A percentile compares a stretch with the other conserved stretches of the same genome.
phyloP scores from a whole-genome alignment of 2,329 filamentous ascomycete species.

The Sporothrix schenckii region DNA sequence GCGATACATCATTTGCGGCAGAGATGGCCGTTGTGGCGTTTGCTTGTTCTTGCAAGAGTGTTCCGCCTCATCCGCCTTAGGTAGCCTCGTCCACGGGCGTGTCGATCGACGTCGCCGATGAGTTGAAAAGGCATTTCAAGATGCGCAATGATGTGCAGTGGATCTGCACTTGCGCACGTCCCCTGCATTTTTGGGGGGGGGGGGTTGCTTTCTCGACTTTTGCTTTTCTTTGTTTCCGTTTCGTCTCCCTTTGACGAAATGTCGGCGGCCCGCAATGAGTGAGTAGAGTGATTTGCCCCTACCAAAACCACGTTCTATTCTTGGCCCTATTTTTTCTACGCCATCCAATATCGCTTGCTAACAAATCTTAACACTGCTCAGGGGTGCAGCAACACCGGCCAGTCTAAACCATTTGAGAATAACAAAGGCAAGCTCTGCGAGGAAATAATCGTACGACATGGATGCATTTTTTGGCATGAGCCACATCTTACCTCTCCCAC shows the following conservation, averaged over 20 bases:
- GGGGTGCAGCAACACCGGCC: background rate
- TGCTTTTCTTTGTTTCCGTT: background rate
- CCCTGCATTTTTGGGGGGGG: no score
- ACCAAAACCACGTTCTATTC: conserved; percentile 5
- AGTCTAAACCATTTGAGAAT: background rate
- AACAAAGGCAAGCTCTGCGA: conserved; percentile 6
- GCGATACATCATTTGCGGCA: background rate
- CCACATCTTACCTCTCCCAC: conserved; percentile 9
- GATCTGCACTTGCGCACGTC: background rate
- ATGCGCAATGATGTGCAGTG: background rate
- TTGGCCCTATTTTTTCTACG: conserved; percentile 15
- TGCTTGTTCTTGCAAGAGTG: background rate
- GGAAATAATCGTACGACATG: conserved; percentile 2
- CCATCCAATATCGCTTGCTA: background rate
- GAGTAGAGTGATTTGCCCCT: background rate
- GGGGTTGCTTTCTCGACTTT: background rate
- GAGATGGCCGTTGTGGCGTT: conserved; percentile 3
- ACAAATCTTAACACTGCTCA: conserved; percentile 9
- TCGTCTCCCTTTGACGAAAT: conserved; percentile 12
- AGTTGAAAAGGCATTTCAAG: background rate
- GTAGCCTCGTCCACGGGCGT: background rate
- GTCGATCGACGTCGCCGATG: background rate
- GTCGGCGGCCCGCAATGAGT: background rate
- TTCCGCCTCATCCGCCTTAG: background rate
- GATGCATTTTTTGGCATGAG: conserved; percentile 17